These are phyloP conservation scores for Penicillium fuscoglaucum DNA, from an alignment of 2,329 filamentous ascomycete species.

Conservation along the genomic window DNA sequence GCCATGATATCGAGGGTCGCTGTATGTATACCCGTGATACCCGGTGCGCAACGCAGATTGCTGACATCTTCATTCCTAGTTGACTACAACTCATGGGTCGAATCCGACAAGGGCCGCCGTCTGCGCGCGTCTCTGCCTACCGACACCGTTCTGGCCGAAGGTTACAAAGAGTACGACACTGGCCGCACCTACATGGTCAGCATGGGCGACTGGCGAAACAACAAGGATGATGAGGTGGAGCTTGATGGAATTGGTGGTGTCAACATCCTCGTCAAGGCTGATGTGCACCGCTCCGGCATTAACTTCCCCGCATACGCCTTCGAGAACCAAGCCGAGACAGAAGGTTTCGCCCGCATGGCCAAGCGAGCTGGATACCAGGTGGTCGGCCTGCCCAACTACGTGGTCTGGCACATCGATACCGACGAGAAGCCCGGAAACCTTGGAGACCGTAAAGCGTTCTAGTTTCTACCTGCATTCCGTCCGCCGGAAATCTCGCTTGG, in stretches of 20 bases:
- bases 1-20: conserved; percentile 86
- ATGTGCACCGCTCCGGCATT: conserved; percentile 94
- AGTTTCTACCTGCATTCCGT: conserved; percentile 16
- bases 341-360: conserved; percentile 98
- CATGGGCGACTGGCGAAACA: conserved; percentile 88
- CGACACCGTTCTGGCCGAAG: conserved; percentile 84
- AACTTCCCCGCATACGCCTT: conserved; percentile 97
- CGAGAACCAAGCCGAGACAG: conserved; percentile 98
- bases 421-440: conserved; percentile 86
- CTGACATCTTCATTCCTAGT: conserved; percentile 54
- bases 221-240: conserved; percentile 88
- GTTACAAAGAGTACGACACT: conserved; percentile 91
- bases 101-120: conserved; percentile 79
- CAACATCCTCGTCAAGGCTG: conserved; percentile 95
- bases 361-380: conserved; percentile 93
- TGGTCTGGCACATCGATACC: conserved; percentile 98
- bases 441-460: conserved; percentile 42
- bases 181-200: conserved; percentile 84
- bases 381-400: conserved; percentile 90
- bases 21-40: conserved; percentile 59
- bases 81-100: conserved; percentile 99
- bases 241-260: conserved; percentile 96
- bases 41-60: conserved; percentile 8
- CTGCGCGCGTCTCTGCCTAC: conserved; percentile 73
- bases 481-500: conserved; percentile 12